These are phyloP conservation scores for Corniculantispora saksenae DNA, from an alignment of 2,329 filamentous ascomycete species.

Conservation along the genomic window DNA sequence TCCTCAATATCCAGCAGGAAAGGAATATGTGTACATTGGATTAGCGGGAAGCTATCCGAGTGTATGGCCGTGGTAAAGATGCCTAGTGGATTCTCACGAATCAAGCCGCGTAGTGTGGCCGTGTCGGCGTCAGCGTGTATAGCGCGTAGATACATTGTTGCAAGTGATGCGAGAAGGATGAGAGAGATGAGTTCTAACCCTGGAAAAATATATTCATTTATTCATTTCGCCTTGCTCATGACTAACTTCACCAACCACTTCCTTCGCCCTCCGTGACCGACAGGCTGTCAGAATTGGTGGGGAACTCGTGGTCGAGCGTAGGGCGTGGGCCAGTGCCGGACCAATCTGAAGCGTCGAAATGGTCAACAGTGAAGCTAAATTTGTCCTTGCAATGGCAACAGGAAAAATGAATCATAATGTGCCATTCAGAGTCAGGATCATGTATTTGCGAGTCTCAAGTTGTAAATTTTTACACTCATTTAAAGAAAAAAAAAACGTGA, in stretches of 20 bases:
- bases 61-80: conserved; percentile 63
- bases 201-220: background rate
- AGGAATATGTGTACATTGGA: conserved; percentile 63
- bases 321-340: conserved; percentile 5
- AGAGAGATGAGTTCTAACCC: background rate
- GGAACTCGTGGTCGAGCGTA: conserved; percentile 4
- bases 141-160: conserved; percentile 19
- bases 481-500: background rate
- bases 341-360: conserved; percentile 8
- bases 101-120: conserved; percentile 53
- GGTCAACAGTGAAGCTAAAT: conserved; percentile 7
- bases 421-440: background rate
- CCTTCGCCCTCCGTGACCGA: background rate
- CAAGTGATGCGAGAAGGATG: background rate
- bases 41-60: conserved; percentile 47
- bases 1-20: conserved; percentile 56
- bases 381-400: background rate
- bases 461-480: background rate
- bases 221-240: background rate
- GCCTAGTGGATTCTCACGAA: conserved; percentile 61
- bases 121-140: conserved; percentile 53
- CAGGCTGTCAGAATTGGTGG: conserved; percentile 7
- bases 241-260: background rate
- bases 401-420: conserved; percentile 1
- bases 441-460: conserved; percentile 26